Evolutionary conservation across 768 basidiomycete species (phyloP).

Genomic region (Candolleomyces aberdarensis): DNA sequence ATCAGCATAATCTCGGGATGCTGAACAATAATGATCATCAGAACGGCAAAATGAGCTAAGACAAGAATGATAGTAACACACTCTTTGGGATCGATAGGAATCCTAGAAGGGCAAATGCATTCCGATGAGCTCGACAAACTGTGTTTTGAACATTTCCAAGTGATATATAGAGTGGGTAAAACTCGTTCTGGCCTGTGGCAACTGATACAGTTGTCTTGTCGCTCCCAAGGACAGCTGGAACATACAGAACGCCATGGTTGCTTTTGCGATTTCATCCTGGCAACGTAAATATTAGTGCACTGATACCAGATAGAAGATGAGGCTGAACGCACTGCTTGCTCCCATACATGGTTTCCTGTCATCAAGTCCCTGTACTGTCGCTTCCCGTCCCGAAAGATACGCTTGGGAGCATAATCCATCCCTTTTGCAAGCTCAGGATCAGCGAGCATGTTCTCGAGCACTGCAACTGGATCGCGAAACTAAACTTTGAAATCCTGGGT

Average conservation of each 20-base stretch:
- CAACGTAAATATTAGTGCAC: no score
- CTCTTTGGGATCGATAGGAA: constrained; percentile 25
- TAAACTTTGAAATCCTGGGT: no score
- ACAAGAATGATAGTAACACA: not conserved
- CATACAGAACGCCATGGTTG: constrained; percentile 22
- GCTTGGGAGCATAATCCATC: constrained; percentile 29
- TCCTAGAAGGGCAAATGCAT: constrained; percentile 24
- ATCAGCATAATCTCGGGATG: not conserved
- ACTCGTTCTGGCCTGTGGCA: constrained; percentile 32
- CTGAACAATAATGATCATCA: not conserved
- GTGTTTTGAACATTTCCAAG: constrained; percentile 30
- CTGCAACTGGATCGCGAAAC: constrained; percentile 20
- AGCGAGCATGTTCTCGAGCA: constrained; percentile 23
- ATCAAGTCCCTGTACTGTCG: constrained; percentile 30
- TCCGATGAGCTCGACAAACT: constrained; percentile 27
- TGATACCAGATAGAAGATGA: no score
- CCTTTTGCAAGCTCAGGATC: constrained; percentile 30
- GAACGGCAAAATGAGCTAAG: no score
- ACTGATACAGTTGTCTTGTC: constrained; percentile 37
- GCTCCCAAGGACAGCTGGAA: constrained; percentile 32
- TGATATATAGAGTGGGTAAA: constrained; percentile 31
- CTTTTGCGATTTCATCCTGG: constrained; percentile 15
- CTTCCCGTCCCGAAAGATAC: constrained; percentile 23
- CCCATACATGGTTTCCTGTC: constrained; percentile 38
- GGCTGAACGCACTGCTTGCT: constrained; percentile 35